Percentiles rank a stretch among this genome's conserved stretches.
phyloP scores from a whole-genome alignment of 768 basidiomycete species.

The Pseudohyphozyma bogoriensis region DNA sequence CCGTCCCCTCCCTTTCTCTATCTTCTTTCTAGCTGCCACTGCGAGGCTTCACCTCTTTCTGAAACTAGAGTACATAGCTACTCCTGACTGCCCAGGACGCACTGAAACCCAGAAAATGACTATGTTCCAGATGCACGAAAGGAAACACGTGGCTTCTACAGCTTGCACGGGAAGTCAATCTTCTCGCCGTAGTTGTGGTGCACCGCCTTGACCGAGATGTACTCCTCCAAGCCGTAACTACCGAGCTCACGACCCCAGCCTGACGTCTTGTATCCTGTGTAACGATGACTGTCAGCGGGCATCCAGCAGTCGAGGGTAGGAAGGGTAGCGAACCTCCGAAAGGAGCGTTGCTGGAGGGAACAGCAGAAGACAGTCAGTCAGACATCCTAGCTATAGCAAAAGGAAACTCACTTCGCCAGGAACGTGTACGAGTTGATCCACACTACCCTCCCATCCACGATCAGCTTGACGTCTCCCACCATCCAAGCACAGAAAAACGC shows the following conservation, averaged over 20 bases:
- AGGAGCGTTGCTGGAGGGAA: neutral
- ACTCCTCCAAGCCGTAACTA: constrained; percentile 29
- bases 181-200: neutral
- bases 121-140: too few relatives aligned
- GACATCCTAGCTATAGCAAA: neutral
- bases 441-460: too few relatives aligned
- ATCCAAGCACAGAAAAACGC: too few relatives aligned
- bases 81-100: too few relatives aligned
- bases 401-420: neutral
- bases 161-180: constrained; percentile 2
- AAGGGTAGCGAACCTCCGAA: neutral
- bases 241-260: constrained; percentile 80
- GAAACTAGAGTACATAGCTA: too few relatives aligned
- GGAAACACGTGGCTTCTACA: too few relatives aligned
- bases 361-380: neutral
- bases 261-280: constrained; percentile 72
- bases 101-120: too few relatives aligned
- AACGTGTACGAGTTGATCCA: too few relatives aligned
- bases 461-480: too few relatives aligned
- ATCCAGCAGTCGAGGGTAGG: neutral
- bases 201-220: neutral
- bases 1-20: too few relatives aligned
- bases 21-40: too few relatives aligned
- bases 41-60: too few relatives aligned
- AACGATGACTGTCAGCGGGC: neutral